Percentiles rank a stretch among this genome's conserved stretches.
Conservation (phyloP, 2,329 filamentous ascomycete genomes). For the Sporothrix humicola region DNA sequence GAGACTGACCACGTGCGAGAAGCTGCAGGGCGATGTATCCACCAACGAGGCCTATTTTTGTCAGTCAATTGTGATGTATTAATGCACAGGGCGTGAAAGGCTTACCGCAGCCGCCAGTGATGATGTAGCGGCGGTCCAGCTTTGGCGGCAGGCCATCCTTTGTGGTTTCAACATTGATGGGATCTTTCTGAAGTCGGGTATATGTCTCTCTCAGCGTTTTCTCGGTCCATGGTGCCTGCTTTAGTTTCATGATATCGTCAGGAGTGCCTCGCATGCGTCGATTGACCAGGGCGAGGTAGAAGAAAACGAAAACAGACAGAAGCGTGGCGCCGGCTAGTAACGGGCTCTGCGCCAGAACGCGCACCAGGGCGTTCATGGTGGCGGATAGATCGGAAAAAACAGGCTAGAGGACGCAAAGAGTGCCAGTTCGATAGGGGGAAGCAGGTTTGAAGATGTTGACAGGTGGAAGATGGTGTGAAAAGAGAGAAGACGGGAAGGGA, state of each 20-base stretch:
- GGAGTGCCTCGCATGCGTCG: slow-evolving; percentile 44
- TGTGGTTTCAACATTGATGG: slow-evolving; percentile 42
- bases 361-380: slow-evolving; percentile 18
- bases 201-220: slow-evolving; percentile 44
- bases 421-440: neutral
- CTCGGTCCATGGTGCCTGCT: slow-evolving; percentile 45
- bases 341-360: neutral
- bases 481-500: neutral
- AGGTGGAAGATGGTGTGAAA: neutral
- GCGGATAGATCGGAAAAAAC: neutral
- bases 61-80: neutral
- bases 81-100: neutral
- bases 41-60: slow-evolving; percentile 47
- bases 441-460: neutral
- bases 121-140: slow-evolving; percentile 47
- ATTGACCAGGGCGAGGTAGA: slow-evolving; percentile 43
- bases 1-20: slow-evolving; percentile 53
- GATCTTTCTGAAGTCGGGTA: slow-evolving; percentile 42
- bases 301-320: slow-evolving; percentile 6
- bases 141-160: slow-evolving; percentile 44
- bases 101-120: slow-evolving; percentile 49
- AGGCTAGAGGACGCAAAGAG: neutral
- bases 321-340: slow-evolving; percentile 22
- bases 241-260: slow-evolving; percentile 40
- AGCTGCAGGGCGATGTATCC: slow-evolving; percentile 57